Percentiles rank a stretch among this genome's conserved stretches.
Conservation (phyloP, 2,329 filamentous ascomycete genomes). For the Raffaelea deltoideospora region DNA sequence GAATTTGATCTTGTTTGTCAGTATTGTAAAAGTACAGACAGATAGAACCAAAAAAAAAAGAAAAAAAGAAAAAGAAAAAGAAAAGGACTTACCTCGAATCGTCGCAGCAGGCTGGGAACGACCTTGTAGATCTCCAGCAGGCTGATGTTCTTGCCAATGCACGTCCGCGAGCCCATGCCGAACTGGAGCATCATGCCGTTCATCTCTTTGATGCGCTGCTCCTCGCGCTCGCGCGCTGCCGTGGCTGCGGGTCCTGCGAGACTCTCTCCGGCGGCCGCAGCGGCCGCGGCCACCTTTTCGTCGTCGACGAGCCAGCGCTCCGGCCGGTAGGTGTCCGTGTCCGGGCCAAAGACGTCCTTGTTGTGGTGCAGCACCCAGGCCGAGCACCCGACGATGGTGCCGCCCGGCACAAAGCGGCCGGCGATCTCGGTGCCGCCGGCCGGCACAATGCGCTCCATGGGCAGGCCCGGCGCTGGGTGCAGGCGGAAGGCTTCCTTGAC, state of each 20-base stretch:
- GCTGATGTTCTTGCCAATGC: constrained; percentile 53
- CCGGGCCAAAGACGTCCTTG: constrained; percentile 50
- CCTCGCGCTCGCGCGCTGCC: constrained; percentile 20
- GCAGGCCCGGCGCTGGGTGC: constrained; percentile 58
- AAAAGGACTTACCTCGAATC: constrained; percentile 39
- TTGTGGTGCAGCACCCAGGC: constrained; percentile 61
- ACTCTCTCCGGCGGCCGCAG: background rate
- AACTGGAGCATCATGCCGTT: constrained; percentile 59
- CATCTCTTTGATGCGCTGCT: constrained; percentile 48
- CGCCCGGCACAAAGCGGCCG: constrained; percentile 47
- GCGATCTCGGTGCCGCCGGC: constrained; percentile 46
- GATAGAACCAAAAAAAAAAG: no score
- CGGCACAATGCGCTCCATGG: constrained; percentile 60
- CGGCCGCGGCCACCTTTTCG: constrained; percentile 9
- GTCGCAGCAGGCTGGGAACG: constrained; percentile 43
- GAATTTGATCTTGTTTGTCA: constrained; percentile 30
- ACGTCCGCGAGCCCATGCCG: constrained; percentile 55
- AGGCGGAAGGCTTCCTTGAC: constrained; percentile 66
- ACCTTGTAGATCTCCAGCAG: constrained; percentile 49
- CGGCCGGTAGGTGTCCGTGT: constrained; percentile 50
- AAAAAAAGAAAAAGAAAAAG: background rate
- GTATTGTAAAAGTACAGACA: no score
- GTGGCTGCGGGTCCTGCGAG: background rate
- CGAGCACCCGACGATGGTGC: constrained; percentile 60
- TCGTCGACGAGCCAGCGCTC: constrained; percentile 48